Percentiles rank a stretch among this genome's conserved stretches.
Conservation (phyloP, 805 yeast species). For the Scheffersomyces lignosus region DNA sequence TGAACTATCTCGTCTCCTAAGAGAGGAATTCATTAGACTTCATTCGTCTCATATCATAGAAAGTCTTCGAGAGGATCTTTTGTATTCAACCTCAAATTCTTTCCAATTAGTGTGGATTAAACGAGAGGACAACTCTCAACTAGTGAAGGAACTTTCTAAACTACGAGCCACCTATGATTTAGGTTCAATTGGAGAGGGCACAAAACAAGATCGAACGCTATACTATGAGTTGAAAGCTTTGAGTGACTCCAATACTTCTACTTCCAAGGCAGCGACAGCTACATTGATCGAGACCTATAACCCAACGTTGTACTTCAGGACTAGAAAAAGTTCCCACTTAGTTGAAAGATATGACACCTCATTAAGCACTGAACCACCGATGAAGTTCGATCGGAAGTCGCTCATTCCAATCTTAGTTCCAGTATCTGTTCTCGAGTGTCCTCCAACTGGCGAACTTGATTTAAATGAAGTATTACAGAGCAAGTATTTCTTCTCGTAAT, state of each 20-base stretch:
- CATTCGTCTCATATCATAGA: slow-evolving; percentile 28
- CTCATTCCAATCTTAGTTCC: slow-evolving; percentile 25
- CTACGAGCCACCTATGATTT: slow-evolving; percentile 8
- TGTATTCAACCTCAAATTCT: slow-evolving; percentile 18
- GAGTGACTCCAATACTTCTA: slow-evolving; percentile 1
- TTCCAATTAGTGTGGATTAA: slow-evolving; percentile 36
- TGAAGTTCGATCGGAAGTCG: background rate
- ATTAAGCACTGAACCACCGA: background rate
- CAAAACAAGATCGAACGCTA: slow-evolving; percentile 7
- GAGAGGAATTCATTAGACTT: slow-evolving; percentile 37
- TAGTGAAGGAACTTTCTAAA: slow-evolving; percentile 7
- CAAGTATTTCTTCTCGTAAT: slow-evolving; percentile 37
- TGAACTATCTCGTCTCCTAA: slow-evolving; percentile 21
- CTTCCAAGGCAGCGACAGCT: slow-evolving; percentile 2
- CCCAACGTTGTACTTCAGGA: slow-evolving; percentile 22
- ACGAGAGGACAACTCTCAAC: slow-evolving; percentile 6
- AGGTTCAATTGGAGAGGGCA: slow-evolving; percentile 4
- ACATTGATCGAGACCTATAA: slow-evolving; percentile 16
- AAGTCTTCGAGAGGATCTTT: slow-evolving; percentile 26
- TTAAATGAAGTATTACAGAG: slow-evolving; percentile 31
- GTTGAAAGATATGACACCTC: background rate
- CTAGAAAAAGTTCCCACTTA: slow-evolving; percentile 2
- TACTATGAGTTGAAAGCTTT: slow-evolving; percentile 12
- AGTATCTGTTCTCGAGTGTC: slow-evolving; percentile 27
- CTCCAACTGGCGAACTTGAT: slow-evolving; percentile 34